Evolutionary conservation across 768 basidiomycete genomes (phyloP).

Genomic region (Lyophyllum shimeji): DNA sequence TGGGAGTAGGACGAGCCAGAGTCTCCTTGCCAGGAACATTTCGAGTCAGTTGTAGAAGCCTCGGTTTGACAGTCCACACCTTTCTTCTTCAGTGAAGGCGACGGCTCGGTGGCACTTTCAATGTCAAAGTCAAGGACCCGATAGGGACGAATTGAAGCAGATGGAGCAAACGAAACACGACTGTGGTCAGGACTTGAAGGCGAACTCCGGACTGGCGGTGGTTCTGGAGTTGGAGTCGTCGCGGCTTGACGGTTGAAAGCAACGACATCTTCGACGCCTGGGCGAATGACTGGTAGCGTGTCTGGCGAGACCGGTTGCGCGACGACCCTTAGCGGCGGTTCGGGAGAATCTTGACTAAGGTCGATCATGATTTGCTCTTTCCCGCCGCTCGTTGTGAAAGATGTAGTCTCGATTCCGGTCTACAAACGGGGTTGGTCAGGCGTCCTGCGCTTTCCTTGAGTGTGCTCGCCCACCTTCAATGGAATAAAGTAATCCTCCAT

Average conservation of each 20-base stretch:
- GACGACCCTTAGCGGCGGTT: neutral
- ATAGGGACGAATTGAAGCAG: slow-evolving; percentile 3
- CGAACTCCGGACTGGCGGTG: neutral
- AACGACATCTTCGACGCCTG: neutral
- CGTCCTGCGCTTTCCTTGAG: neutral
- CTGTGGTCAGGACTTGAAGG: slow-evolving; percentile 3
- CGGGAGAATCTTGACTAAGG: slow-evolving; percentile 35
- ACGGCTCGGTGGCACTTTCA: neutral
- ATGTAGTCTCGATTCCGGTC: slow-evolving; percentile 1
- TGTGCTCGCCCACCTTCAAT: neutral
- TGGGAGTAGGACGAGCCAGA: neutral
- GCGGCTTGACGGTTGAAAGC: neutral
- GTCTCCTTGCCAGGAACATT: neutral
- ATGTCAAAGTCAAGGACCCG: neutral
- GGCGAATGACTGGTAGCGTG: neutral
- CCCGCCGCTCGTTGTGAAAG: neutral
- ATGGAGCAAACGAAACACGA: slow-evolving; percentile 15
- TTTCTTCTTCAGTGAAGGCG: neutral
- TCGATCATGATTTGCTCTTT: slow-evolving; percentile 38
- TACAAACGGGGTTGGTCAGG: neutral
- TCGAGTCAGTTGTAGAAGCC: neutral
- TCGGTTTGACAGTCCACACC: neutral
- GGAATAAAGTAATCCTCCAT: slow-evolving; percentile 6
- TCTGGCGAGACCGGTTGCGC: neutral
- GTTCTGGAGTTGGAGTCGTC: neutral